These are phyloP conservation scores for Kalmusia sp. DNA, from an alignment of 2,329 filamentous ascomycete genomes.

Conservation along the genomic window DNA sequence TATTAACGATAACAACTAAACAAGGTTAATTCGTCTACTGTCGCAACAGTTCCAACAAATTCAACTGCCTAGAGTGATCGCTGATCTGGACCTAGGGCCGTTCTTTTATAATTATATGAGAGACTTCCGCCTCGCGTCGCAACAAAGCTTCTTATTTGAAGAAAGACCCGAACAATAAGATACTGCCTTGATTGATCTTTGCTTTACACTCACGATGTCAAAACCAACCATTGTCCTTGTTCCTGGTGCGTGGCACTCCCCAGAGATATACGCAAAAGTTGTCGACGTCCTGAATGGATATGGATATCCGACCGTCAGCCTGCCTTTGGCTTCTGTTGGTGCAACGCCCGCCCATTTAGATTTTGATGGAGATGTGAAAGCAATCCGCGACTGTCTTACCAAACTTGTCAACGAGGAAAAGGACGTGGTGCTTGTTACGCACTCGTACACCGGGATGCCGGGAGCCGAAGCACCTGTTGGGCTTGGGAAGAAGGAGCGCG, in stretches of 20 bases:
- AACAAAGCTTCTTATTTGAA: no score
- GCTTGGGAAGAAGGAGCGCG: conserved; percentile 27
- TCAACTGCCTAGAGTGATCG: no score
- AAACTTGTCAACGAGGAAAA: conserved; percentile 30
- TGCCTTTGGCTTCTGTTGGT: conserved; percentile 28
- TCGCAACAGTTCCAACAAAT: no score
- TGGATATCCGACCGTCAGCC: conserved; percentile 25
- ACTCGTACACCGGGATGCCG: conserved; percentile 43
- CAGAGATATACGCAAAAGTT: conserved; percentile 1
- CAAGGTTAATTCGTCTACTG: no score
- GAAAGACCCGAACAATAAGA: no score
- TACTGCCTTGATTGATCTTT: no score
- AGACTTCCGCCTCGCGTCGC: no score
- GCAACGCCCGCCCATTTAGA: conserved; percentile 22
- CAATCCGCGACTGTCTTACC: conserved; percentile 24
- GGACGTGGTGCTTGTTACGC: conserved; percentile 42
- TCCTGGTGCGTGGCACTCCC: conserved; percentile 17
- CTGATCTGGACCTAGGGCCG: no score
- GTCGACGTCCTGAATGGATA: neutral
- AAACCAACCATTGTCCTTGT: conserved; percentile 19
- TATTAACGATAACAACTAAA: no score
- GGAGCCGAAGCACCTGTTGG: conserved; percentile 32
- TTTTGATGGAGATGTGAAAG: conserved; percentile 28
- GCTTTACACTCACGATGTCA: conserved; percentile 3
- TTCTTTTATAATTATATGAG: no score